These are phyloP conservation scores for Xylariaceae sp. DNA, from an alignment of 2,329 filamentous ascomycete genomes.

Conservation along the genomic window DNA sequence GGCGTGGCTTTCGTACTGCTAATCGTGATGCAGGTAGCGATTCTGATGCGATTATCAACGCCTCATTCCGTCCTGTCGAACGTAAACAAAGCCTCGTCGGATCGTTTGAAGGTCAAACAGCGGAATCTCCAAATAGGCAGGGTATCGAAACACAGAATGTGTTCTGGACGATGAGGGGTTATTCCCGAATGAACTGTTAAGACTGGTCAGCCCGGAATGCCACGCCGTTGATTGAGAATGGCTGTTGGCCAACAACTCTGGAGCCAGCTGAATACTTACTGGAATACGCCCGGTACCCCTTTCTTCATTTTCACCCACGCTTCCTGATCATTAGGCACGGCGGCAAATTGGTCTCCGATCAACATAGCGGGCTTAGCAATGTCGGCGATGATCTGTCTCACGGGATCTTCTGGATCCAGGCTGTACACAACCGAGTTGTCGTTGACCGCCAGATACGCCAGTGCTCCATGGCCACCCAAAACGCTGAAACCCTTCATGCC, in stretches of 20 bases:
- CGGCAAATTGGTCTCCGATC: constrained; percentile 22
- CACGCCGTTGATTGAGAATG: background rate
- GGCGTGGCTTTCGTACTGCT: too few species aligned
- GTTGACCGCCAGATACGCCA: constrained; percentile 30
- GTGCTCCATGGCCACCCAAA: constrained; percentile 9
- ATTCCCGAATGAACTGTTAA: background rate
- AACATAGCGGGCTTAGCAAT: constrained; percentile 31
- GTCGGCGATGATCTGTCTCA: constrained; percentile 33
- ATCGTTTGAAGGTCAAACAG: background rate
- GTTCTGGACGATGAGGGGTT: background rate
- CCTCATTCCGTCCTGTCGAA: background rate
- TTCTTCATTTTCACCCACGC: background rate
- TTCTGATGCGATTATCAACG: background rate
- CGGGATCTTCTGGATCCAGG: constrained; percentile 26
- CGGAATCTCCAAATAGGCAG: background rate
- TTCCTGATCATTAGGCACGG: background rate
- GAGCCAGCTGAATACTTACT: background rate
- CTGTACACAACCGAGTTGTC: constrained; percentile 26
- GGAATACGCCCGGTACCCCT: background rate
- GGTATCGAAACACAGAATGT: background rate
- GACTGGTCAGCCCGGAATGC: background rate
- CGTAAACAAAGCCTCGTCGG: background rate
- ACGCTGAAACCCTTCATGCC: background rate
- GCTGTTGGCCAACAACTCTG: background rate
- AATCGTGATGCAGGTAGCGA: too few species aligned